A percentile compares a stretch with the other conserved stretches of the same genome.
phyloP scores from a whole-genome alignment of 1,284 basidiomycete genomes.

The Coniferiporia weirii region DNA sequence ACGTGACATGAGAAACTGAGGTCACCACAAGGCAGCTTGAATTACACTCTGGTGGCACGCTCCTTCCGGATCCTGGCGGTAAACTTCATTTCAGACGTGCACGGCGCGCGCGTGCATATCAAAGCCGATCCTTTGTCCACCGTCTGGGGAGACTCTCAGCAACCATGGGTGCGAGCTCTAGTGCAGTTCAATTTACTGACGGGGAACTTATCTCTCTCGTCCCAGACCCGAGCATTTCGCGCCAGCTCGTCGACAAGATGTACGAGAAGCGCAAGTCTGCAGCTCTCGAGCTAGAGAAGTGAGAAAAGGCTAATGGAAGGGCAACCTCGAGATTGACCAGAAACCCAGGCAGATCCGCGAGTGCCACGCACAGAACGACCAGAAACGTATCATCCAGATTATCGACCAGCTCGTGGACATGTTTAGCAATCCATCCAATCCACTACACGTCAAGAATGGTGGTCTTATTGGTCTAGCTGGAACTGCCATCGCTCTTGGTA shows the following conservation, averaged over 20 bases:
- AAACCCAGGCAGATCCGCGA: conserved; percentile 75
- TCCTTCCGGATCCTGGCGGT: background rate
- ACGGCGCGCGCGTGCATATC: background rate
- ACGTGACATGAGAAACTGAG: too few relatives aligned
- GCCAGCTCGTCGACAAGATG: conserved; percentile 77
- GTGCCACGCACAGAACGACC: conserved; percentile 76
- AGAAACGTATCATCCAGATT: conserved; percentile 78
- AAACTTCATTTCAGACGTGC: background rate
- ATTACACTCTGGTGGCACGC: background rate
- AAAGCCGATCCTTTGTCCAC: background rate
- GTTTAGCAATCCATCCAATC: conserved; percentile 77
- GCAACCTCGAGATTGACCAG: conserved; percentile 2
- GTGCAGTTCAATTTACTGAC: background rate
- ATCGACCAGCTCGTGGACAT: conserved; percentile 94
- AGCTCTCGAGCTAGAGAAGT: conserved; percentile 95
- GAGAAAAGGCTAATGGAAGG: conserved; percentile 22
- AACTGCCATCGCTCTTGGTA: conserved; percentile 91
- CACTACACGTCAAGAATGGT: conserved; percentile 88
- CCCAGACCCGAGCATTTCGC: conserved; percentile 16
- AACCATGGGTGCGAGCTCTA: conserved; percentile 15
- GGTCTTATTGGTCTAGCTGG: conserved; percentile 96
- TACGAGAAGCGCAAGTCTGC: conserved; percentile 96
- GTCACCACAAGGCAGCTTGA: too few relatives aligned
- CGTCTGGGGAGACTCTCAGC: background rate
- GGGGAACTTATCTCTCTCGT: background rate